Evolutionary conservation across 23 red algal genomes (phyloP), one percentile per base, ranked within the genome.

Genomic region (Gracilaria vermiculophylla): DNA sequence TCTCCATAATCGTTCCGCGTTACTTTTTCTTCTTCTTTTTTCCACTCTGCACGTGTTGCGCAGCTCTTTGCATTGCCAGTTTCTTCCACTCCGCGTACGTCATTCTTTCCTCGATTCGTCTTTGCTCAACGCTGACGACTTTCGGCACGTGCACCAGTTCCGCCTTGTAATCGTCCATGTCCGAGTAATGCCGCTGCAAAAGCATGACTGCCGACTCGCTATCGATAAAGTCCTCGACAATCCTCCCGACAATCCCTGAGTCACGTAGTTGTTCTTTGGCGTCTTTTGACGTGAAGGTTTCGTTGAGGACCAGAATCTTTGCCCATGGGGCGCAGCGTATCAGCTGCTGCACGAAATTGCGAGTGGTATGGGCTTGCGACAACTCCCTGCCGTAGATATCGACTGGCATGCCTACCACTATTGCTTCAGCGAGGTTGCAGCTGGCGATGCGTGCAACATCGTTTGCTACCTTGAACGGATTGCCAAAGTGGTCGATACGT

Each of bases 351-450:
- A 92, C 50, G 61, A 92, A 92, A 41, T 45, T 36, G 40, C 64
- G 77, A 29, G 88, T 92, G 10, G 36, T 58, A 9, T 42, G 20
- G 35, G 64, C 77, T 42, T 92, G 88, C n/a, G 51, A 45, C 24
- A 60, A 36, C 48, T 92, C 88, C 47, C 16, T 21, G 11, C 88
- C 88, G 32, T 54, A 6, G 12, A 53, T 15, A 33, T 83, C 69
- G 12, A 92, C 37, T 10, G 88, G 88, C 47, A 83, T 54, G 15
- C 88, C 88, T 5, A 92, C 77, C 13, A 92, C 77, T 20, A 92
- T 92, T 12, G 67, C 48, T 17, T 83, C 54, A 5, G 52, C 56
- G 0, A 82, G 53, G 34, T 45, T 82, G 16, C 66, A 28, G 35
- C 28, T 51, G 15, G 77, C 77, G 11, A 69, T 62, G 7, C 36